phyloP scores from a whole-genome alignment of 1,139 yeast species.

The Candida sp. region DNA sequence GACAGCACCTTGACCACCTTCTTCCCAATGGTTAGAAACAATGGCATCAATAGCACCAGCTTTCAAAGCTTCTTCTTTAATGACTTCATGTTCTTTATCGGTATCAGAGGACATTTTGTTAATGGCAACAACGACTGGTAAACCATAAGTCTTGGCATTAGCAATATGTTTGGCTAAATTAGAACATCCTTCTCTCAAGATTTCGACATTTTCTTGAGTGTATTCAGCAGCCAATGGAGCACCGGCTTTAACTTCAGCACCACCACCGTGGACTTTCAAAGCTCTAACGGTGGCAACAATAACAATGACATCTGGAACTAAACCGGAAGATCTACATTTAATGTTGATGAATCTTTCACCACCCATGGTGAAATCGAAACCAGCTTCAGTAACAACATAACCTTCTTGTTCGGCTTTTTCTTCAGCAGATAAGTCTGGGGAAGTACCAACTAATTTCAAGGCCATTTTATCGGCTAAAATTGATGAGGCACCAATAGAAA shows the following conservation, averaged over 20 bases:
- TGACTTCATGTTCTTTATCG: constrained; percentile 77
- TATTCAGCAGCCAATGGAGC: constrained; percentile 86
- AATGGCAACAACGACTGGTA: constrained; percentile 95
- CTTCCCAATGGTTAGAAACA: constrained; percentile 96
- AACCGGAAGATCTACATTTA: constrained; percentile 92
- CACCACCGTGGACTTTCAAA: constrained; percentile 97
- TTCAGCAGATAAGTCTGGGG: constrained; percentile 43
- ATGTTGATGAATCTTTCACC: constrained; percentile 97
- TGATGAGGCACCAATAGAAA: constrained; percentile 95
- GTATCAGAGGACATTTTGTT: constrained; percentile 89
- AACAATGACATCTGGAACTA: constrained; percentile 88
- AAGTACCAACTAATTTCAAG: constrained; percentile 81
- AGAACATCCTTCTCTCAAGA: constrained; percentile 80
- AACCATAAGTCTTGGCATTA: constrained; percentile 82
- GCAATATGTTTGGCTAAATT: constrained; percentile 90
- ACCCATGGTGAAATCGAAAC: constrained; percentile 99
- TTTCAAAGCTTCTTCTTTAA: constrained; percentile 76
- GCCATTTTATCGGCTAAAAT: constrained; percentile 96
- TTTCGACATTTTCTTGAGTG: constrained; percentile 80
- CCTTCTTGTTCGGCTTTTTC: constrained; percentile 68
- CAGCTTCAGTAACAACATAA: constrained; percentile 95
- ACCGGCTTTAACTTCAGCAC: constrained; percentile 97
- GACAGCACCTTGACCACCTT: constrained; percentile 95
- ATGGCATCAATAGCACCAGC: constrained; percentile 98
- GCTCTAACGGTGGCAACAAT: constrained; percentile 98